Evolutionary conservation across 106 monocot species (phyloP).

Genomic region (Amphibolis antarctica): DNA sequence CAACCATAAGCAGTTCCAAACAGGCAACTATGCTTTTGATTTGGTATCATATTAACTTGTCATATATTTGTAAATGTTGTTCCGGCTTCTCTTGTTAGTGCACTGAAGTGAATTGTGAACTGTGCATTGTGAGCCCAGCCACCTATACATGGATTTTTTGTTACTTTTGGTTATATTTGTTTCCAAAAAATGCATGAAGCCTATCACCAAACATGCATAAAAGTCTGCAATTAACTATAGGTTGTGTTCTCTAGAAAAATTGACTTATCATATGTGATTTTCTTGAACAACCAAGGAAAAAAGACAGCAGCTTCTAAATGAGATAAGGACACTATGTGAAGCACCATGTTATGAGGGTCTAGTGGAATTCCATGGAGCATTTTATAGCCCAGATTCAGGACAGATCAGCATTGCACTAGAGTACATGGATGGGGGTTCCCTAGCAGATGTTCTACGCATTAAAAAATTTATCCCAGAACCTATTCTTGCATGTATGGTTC

Average conservation of each 20-base stretch:
- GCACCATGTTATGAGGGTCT: slow-evolving; percentile 64
- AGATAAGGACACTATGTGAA: slow-evolving; percentile 89
- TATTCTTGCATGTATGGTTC: slow-evolving; percentile 62
- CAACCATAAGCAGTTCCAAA: too few relatives aligned
- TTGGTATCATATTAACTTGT: too few relatives aligned
- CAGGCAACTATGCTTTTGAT: too few relatives aligned
- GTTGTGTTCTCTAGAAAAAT: not conserved
- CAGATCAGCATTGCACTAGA: slow-evolving; percentile 95
- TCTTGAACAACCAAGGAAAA: slow-evolving; percentile 51
- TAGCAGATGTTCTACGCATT: slow-evolving; percentile 66
- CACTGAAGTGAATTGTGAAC: too few relatives aligned
- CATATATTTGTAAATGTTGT: too few relatives aligned
- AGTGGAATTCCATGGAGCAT: slow-evolving; percentile 97
- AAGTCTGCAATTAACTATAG: too few relatives aligned
- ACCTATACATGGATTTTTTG: too few relatives aligned
- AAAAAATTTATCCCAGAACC: slow-evolving; percentile 66
- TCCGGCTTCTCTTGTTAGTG: too few relatives aligned
- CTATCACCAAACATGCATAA: too few relatives aligned
- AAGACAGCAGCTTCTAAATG: slow-evolving; percentile 87
- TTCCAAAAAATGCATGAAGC: too few relatives aligned
- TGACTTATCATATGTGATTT: slow-evolving; percentile 5
- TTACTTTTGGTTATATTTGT: too few relatives aligned
- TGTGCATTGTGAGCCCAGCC: too few relatives aligned
- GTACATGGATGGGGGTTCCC: slow-evolving; percentile 97
- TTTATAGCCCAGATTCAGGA: slow-evolving; percentile 85